These are phyloP conservation scores for Hypoxylon sp. DNA, from an alignment of 2,329 filamentous ascomycete species.

Conservation along the genomic window DNA sequence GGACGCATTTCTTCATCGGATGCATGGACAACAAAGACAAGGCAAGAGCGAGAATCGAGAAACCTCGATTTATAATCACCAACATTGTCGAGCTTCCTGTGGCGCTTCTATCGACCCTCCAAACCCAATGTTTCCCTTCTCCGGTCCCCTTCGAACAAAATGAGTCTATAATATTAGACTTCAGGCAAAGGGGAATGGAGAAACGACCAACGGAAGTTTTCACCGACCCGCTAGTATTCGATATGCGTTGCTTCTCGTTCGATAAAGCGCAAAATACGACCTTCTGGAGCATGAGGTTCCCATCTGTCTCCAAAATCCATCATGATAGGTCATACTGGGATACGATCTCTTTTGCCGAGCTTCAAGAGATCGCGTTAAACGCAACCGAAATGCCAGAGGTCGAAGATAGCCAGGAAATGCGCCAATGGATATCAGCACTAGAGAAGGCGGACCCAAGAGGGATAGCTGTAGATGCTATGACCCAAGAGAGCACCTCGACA, in stretches of 20 bases:
- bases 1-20: slow-evolving; percentile 86
- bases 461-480: slow-evolving; percentile 60
- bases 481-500: slow-evolving; percentile 61
- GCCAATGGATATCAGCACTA: slow-evolving; percentile 73
- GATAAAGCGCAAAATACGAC: slow-evolving; percentile 77
- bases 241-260: slow-evolving; percentile 85
- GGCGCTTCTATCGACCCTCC: slow-evolving; percentile 67
- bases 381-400: slow-evolving; percentile 66
- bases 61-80: slow-evolving; percentile 76
- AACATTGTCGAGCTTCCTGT: slow-evolving; percentile 72
- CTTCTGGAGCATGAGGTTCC: slow-evolving; percentile 84
- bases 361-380: slow-evolving; percentile 76
- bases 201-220: slow-evolving; percentile 71
- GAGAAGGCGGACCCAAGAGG: slow-evolving; percentile 67
- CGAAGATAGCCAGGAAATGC: slow-evolving; percentile 73
- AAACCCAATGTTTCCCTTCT: slow-evolving; percentile 62
- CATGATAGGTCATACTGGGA: slow-evolving; percentile 80
- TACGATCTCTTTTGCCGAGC: slow-evolving; percentile 76
- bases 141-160: slow-evolving; percentile 59
- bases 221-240: slow-evolving; percentile 80
- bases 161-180: slow-evolving; percentile 61
- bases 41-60: slow-evolving; percentile 65
- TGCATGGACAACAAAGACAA: slow-evolving; percentile 79
- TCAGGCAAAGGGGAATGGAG: slow-evolving; percentile 62
- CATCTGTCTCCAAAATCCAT: slow-evolving; percentile 82